Percentiles rank a stretch among this genome's conserved stretches.
phyloP scores from a whole-genome alignment of 345 rosid genomes.

The Populus davidiana region DNA sequence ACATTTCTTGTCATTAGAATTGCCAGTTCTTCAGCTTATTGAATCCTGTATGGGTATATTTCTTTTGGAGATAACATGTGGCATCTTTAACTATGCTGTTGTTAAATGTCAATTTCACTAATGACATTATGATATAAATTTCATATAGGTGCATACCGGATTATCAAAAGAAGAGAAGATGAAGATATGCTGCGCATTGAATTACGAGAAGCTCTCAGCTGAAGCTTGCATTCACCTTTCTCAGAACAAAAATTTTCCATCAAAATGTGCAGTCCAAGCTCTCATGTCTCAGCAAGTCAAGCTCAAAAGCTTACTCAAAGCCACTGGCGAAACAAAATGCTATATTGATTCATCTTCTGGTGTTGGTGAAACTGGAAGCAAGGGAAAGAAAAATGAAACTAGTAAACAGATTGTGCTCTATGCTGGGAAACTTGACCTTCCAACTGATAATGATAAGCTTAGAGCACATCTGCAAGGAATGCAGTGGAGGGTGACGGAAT shows the following conservation, averaged over 20 bases:
- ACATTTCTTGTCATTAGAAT: background rate
- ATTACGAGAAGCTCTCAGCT: conserved; percentile 65
- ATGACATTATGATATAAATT: conserved; percentile 4
- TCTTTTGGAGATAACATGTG: background rate
- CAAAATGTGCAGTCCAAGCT: conserved; percentile 40
- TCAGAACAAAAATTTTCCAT: conserved; percentile 58
- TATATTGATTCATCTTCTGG: conserved; percentile 24
- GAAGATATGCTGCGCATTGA: conserved; percentile 50
- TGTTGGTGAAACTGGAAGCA: conserved; percentile 6
- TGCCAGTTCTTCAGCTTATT: background rate
- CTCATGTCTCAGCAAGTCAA: conserved; percentile 43
- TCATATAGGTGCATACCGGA: conserved; percentile 63
- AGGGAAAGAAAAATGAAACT: conserved; percentile 26
- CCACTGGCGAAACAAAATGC: conserved; percentile 15
- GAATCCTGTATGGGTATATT: background rate
- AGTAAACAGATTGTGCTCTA: conserved; percentile 38
- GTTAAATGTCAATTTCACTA: background rate
- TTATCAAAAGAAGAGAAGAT: conserved; percentile 67
- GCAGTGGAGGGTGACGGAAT: conserved; percentile 77
- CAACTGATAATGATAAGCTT: conserved; percentile 46
- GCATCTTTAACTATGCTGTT: background rate
- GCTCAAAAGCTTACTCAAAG: conserved; percentile 42
- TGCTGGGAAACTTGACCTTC: conserved; percentile 46
- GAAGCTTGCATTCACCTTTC: conserved; percentile 57
- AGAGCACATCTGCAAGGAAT: conserved; percentile 65